Conservation (phyloP, 2,329 filamentous ascomycete genomes). For the Chaetomium globosum region DNA sequence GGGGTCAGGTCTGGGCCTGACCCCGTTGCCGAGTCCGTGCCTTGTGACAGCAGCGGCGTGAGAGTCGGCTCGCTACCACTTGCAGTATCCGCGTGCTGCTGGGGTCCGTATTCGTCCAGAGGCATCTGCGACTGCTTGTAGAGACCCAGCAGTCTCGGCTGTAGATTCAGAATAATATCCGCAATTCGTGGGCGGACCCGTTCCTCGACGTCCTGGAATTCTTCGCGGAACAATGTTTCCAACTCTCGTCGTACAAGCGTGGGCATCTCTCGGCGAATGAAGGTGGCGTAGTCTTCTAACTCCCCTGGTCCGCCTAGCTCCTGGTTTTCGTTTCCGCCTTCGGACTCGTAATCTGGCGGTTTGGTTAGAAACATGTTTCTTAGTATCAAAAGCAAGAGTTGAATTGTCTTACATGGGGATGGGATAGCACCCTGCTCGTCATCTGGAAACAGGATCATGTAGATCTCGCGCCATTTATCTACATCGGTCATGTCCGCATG, state of each 20-base stretch:
- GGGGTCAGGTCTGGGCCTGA: slow-evolving; percentile 9
- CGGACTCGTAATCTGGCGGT: slow-evolving; percentile 29
- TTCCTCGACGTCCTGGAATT: slow-evolving; percentile 34
- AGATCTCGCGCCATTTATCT: slow-evolving; percentile 38
- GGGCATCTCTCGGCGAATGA: slow-evolving; percentile 36
- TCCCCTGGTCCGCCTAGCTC: slow-evolving; percentile 16
- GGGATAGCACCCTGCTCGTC: slow-evolving; percentile 31
- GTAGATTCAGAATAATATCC: slow-evolving; percentile 33
- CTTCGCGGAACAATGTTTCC: slow-evolving; percentile 31
- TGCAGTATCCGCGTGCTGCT: not conserved
- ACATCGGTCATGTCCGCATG: slow-evolving; percentile 36
- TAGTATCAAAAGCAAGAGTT: not conserved
- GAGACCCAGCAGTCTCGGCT: slow-evolving; percentile 31
- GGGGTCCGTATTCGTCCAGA: slow-evolving; percentile 33
- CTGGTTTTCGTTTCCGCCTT: slow-evolving; percentile 17
- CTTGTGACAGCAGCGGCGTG: slow-evolving; percentile 20
- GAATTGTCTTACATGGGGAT: slow-evolving; percentile 29
- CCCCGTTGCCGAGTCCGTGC: not conserved
- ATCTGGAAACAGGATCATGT: slow-evolving; percentile 36
- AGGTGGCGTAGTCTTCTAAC: slow-evolving; percentile 35
- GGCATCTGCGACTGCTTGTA: slow-evolving; percentile 35
- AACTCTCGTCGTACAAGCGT: slow-evolving; percentile 35
- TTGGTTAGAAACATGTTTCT: not conserved
- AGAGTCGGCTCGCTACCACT: not conserved
- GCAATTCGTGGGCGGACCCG: slow-evolving; percentile 32